Base-by-base conservation (phyloP, 148 eudicot species). In the Fagopyrum esculentum region DNA sequence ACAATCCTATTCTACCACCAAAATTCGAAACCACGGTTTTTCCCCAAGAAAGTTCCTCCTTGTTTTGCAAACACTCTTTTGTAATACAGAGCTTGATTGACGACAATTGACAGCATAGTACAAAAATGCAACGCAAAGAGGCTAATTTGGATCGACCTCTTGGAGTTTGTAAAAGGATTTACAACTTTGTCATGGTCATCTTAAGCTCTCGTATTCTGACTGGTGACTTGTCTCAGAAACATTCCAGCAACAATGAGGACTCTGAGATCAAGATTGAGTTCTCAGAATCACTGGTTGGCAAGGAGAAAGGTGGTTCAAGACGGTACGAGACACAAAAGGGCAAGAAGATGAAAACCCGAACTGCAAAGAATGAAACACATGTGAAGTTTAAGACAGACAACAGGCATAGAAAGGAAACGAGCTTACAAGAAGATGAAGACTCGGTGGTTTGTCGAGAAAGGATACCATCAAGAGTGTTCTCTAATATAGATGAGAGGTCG, bases 401-500 rank as follows among this genome's bases (percentile, higher is more conserved):
- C 1, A 63, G 30, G 45, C 69, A 11, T 4, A 30, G 44, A 11
- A 29, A 63, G 44, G 26, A 63, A 30, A 57, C 8, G 19, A 19
- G 35, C 3, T 17, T 19, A 57, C 63, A 19, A 19, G 63, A 4
- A 57, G 63, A n/a, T 57, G 63, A 57, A 57, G 63, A 57, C 22
- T 10, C 63, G 5, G 19, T n/a, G 3, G 63, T 19, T 57, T 29
- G 22, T 57, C 63, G 22, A 57, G 63, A 57, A 19, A 17, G 63
- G 63, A 57, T 57, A 57, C 63, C 63, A 26, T 68, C 71, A 44
- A 68, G 47, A 35, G 71, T 68, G 71, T 35, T 68, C 71, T 68
- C 71, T 6, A 5, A 68, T 47, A 68, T 68, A 15, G 47, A 68
- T 44, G 45, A 30, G 16, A 68, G 47, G 71, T 30, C 71, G n/a